Percentiles rank a stretch among this genome's conserved stretches.
Evolutionary conservation across 2,329 filamentous ascomycete genomes (phyloP).

Genomic region (Fusarium pininemorale): DNA sequence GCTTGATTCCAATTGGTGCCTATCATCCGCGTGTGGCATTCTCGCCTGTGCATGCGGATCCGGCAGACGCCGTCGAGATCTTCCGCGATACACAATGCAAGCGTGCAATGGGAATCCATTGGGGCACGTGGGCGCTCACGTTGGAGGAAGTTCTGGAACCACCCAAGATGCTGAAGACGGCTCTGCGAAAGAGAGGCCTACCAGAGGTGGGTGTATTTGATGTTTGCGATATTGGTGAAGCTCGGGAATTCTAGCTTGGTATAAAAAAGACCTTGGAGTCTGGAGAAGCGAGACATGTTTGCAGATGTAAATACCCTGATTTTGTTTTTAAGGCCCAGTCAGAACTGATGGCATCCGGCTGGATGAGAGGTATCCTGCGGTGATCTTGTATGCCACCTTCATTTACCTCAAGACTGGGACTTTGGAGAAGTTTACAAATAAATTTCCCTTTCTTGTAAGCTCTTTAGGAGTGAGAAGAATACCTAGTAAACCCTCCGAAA

Average conservation of each 20-base stretch:
- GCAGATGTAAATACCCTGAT: constrained; percentile 24
- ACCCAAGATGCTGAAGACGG: constrained; percentile 75
- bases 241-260: constrained; percentile 70
- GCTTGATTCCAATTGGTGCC: constrained; percentile 91
- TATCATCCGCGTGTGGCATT: constrained; percentile 79
- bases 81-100: constrained; percentile 84
- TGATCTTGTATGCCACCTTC: neutral
- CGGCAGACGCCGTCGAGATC: constrained; percentile 88
- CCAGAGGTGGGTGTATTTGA: constrained; percentile 80
- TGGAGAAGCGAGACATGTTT: constrained; percentile 4
- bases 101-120: constrained; percentile 86
- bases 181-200: constrained; percentile 72
- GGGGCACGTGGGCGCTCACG: constrained; percentile 90
- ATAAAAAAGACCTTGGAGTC: neutral
- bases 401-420: neutral
- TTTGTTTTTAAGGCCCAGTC: constrained; percentile 11
- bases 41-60: constrained; percentile 85
- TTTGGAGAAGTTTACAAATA: constrained; percentile 14
- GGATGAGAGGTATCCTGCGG: neutral
- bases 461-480: neutral
- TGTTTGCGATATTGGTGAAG: constrained; percentile 85
- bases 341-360: neutral
- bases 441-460: neutral
- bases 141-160: constrained; percentile 88
- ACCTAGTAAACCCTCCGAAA: neutral